Conservation (phyloP, 2,329 filamentous ascomycete species). For the Neonectria faginata region DNA sequence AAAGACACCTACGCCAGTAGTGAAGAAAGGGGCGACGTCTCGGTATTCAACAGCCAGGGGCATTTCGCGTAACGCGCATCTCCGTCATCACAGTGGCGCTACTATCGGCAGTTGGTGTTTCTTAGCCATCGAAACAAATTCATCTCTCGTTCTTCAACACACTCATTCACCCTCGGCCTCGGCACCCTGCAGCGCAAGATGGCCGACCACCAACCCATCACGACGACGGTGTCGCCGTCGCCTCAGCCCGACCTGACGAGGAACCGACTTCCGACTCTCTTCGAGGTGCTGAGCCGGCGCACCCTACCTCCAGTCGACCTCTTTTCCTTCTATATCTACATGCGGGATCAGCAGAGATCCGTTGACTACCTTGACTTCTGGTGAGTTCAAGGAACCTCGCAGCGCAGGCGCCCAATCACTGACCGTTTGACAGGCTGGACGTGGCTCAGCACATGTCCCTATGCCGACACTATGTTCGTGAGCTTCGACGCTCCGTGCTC, state of each 20-base stretch:
- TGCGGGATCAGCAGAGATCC: conserved; percentile 97
- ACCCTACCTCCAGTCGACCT: conserved; percentile 97
- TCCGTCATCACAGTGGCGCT: conserved; percentile 30
- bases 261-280: conserved; percentile 91
- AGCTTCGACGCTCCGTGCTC: conserved; percentile 91
- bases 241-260: conserved; percentile 72
- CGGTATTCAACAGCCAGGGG: conserved; percentile 37
- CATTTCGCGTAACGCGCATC: conserved; percentile 35
- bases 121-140: conserved; percentile 32
- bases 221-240: conserved; percentile 57
- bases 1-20: conserved; percentile 32
- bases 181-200: conserved; percentile 35
- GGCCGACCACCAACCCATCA: conserved; percentile 46
- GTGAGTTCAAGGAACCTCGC: conserved; percentile 62
- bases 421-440: conserved; percentile 79
- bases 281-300: conserved; percentile 92
- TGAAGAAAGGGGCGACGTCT: conserved; percentile 29
- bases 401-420: conserved; percentile 20
- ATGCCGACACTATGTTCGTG: conserved; percentile 95
- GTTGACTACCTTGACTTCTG: conserved; percentile 99
- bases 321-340: conserved; percentile 99
- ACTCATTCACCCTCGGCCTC: conserved; percentile 23
- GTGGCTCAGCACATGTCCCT: conserved; percentile 99
- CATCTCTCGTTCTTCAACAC: conserved; percentile 35
- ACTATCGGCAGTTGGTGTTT: conserved; percentile 31